Conservation (phyloP, 2,329 filamentous ascomycete species). For the Chrysosporium queenslandicum region DNA sequence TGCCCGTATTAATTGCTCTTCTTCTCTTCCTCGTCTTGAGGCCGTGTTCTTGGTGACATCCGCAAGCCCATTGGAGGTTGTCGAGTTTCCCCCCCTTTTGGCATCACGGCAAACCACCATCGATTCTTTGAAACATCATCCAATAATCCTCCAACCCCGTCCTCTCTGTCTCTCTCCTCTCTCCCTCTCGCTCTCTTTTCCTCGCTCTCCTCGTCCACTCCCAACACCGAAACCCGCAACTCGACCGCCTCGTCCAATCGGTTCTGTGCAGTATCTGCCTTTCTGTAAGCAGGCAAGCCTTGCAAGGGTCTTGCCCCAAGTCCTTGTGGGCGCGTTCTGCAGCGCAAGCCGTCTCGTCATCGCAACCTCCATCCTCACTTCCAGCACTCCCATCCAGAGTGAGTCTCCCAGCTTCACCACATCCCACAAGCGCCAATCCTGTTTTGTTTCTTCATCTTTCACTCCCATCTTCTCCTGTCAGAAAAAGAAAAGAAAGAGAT, state of each 20-base stretch:
- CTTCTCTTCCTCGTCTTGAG: not conserved
- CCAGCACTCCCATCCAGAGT: not conserved
- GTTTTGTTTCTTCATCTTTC: not conserved
- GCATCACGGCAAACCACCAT: slow-evolving; percentile 1
- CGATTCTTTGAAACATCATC: slow-evolving; percentile 11
- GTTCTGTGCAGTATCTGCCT: slow-evolving; percentile 2
- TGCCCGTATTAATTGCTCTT: not conserved
- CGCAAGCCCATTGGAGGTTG: slow-evolving; percentile 3
- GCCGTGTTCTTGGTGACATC: not conserved
- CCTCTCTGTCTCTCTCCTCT: no score
- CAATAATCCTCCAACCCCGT: not conserved
- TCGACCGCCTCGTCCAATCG: slow-evolving; percentile 5
- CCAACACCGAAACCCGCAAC: not conserved
- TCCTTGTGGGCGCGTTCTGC: slow-evolving; percentile 17
- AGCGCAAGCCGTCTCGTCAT: not conserved
- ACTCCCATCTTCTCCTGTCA: not conserved
- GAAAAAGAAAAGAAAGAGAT: not conserved
- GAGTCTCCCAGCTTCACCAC: not conserved
- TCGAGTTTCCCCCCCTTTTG: slow-evolving; percentile 11
- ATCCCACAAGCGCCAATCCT: not conserved
- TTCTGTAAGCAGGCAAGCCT: slow-evolving; percentile 13
- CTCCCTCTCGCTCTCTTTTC: not conserved
- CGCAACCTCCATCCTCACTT: not conserved
- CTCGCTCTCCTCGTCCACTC: not conserved
- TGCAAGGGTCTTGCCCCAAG: slow-evolving; percentile 11